Percentiles rank a stretch among this genome's conserved stretches.
Evolutionary conservation across 2,329 filamentous ascomycete genomes (phyloP).

Genomic region (Raffaelea deltoideospora): DNA sequence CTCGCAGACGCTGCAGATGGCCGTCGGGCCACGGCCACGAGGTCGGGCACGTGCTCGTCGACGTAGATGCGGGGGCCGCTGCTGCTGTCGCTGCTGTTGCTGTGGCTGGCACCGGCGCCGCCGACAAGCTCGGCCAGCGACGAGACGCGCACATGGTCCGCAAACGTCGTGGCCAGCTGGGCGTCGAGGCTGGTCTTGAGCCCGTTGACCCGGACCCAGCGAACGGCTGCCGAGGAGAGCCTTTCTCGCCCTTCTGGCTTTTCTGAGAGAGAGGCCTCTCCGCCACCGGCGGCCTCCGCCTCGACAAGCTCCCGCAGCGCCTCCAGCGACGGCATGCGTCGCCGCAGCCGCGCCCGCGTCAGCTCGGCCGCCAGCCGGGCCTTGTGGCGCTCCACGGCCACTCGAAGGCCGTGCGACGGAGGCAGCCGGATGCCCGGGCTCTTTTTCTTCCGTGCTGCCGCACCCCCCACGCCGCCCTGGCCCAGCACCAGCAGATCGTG

Average conservation of each 20-base stretch:
- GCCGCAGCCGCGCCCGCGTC: constrained; percentile 59
- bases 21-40: constrained; percentile 56
- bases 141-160: constrained; percentile 39
- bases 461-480: no score
- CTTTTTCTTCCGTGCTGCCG: no score
- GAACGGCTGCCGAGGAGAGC: constrained; percentile 56
- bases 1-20: background rate
- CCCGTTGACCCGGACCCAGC: constrained; percentile 83
- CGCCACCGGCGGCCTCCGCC: constrained; percentile 49
- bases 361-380: constrained; percentile 69
- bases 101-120: background rate
- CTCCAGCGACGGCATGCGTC: constrained; percentile 53
- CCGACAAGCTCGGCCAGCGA: constrained; percentile 38
- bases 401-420: constrained; percentile 59
- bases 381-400: constrained; percentile 66
- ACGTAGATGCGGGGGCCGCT: constrained; percentile 36
- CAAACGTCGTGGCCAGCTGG: constrained; percentile 64
- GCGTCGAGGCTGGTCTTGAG: constrained; percentile 55
- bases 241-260: no score
- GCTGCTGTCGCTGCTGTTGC: background rate
- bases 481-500: constrained; percentile 80
- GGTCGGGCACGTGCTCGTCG: constrained; percentile 70
- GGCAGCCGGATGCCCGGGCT: constrained; percentile 75
- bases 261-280: no score
- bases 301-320: constrained; percentile 46